A percentile compares a stretch with the other conserved stretches of the same genome.
phyloP scores from a whole-genome alignment of 768 basidiomycete genomes.

The Cystobasidium ongulense region DNA sequence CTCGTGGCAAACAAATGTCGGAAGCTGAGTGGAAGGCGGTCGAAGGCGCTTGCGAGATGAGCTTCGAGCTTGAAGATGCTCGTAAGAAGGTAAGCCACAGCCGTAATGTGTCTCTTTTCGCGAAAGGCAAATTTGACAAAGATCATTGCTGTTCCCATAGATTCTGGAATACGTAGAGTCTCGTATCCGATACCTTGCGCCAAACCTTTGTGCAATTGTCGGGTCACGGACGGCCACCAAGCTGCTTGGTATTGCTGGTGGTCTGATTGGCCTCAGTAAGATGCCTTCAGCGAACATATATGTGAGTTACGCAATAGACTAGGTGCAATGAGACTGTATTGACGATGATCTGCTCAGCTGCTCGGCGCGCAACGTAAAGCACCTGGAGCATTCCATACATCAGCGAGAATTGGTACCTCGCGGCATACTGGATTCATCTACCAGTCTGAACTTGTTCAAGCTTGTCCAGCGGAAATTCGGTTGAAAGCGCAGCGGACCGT shows the following conservation, averaged over 20 bases:
- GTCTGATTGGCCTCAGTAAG: conserved; percentile 76
- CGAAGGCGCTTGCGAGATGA: conserved; percentile 75
- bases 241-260: conserved; percentile 91
- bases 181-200: conserved; percentile 95
- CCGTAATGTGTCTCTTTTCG: no score
- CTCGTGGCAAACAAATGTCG: conserved; percentile 63
- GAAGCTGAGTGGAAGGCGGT: conserved; percentile 71
- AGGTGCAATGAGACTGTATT: no score
- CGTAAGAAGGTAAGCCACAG: conserved; percentile 63
- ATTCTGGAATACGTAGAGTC: conserved; percentile 99
- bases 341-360: no score
- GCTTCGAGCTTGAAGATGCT: conserved; percentile 76
- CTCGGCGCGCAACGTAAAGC: conserved; percentile 89
- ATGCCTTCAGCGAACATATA: conserved; percentile 94
- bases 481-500: conserved; percentile 87
- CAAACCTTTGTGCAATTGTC: conserved; percentile 95
- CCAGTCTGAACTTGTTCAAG: conserved; percentile 78
- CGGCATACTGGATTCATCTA: conserved; percentile 95
- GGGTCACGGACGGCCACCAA: conserved; percentile 98
- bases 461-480: conserved; percentile 79
- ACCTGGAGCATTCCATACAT: conserved; percentile 82
- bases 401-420: conserved; percentile 55
- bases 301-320: conserved; percentile 58
- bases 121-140: not conserved
- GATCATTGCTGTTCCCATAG: conserved; percentile 46